phyloP scores from a whole-genome alignment of 2,329 filamentous ascomycete species.

The Hypoxylon sp. region DNA sequence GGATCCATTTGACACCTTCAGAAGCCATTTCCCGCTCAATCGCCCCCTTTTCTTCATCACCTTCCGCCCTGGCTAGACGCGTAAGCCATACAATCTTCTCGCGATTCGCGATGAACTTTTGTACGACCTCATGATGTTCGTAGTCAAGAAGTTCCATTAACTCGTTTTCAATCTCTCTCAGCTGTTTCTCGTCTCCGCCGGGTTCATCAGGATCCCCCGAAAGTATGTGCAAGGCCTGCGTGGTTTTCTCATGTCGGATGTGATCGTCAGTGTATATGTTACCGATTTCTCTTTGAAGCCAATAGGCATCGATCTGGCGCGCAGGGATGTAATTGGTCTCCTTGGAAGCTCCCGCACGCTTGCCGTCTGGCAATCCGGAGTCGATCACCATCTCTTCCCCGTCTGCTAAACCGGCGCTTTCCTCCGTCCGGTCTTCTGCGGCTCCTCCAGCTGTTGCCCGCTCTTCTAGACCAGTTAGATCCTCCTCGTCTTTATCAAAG shows the following conservation, averaged over 20 bases:
- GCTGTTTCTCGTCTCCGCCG: slow-evolving; percentile 83
- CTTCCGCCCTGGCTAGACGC: slow-evolving; percentile 83
- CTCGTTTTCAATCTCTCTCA: slow-evolving; percentile 97
- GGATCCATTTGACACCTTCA: slow-evolving; percentile 85
- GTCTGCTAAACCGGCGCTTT: slow-evolving; percentile 64
- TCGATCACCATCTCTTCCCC: slow-evolving; percentile 89
- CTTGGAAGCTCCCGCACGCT: slow-evolving; percentile 61
- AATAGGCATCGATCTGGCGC: slow-evolving; percentile 96
- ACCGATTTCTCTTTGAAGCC: slow-evolving; percentile 94
- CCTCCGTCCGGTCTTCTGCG: slow-evolving; percentile 62
- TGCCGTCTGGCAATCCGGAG: slow-evolving; percentile 66
- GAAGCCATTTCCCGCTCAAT: slow-evolving; percentile 93
- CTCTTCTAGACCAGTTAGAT: slow-evolving; percentile 67
- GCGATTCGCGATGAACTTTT: slow-evolving; percentile 89
- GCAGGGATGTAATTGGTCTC: slow-evolving; percentile 78
- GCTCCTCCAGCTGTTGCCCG: slow-evolving; percentile 65
- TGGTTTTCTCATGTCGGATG: slow-evolving; percentile 92
- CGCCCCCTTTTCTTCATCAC: slow-evolving; percentile 78
- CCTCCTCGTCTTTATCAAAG: slow-evolving; percentile 69
- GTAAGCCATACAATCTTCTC: slow-evolving; percentile 98
- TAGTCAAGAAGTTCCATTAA: slow-evolving; percentile 99
- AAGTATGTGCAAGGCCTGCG: slow-evolving; percentile 84
- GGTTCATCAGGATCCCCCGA: slow-evolving; percentile 77
- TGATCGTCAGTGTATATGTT: slow-evolving; percentile 91
- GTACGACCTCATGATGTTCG: slow-evolving; percentile 92